Base-by-base conservation (phyloP, 1,139 yeast genomes). In the Geotrichum carabidarum region DNA sequence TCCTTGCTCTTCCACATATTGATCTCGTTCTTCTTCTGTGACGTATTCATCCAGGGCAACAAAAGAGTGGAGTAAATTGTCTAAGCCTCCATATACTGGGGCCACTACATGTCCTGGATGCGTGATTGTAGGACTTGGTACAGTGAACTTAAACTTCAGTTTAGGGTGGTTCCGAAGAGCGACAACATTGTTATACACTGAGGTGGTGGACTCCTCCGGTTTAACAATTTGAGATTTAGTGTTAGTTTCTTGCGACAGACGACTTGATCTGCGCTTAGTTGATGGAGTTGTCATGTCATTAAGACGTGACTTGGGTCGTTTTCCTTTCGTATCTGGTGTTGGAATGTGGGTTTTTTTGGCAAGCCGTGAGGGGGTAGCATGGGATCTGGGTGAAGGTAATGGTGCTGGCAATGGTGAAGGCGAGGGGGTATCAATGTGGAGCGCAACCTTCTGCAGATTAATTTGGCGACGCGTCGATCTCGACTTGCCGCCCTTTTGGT, bases 51-150 rank as follows among this genome's bases (percentile, higher is more conserved):
- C 96, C 53, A 75, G 80, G 62, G 74, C 79, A 67, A 75, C 74
- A 65, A 75, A 84, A 0, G 86, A 80, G 15, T 68, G 60, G 35
- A 84, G 69, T 57, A 76, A 79, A 0, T 68, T 73, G 6, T 70
- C 73, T 36, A 84, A 60, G 6, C 72, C 66, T 7, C 68, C 67
- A 11, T 48, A 56, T 12, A 44, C 22, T 3, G 60, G 57, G 6
- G 44, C 55, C 1, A 53, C 60, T 3, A 60, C 38, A 71, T 89
- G 95, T 4, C 81, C 77, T 1, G 97, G 97, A 65, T 89, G 91
- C 0, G 95, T 84, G 4, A 88, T 76, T 8, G 80, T 70, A 31
- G 84, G 85, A 9, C 77, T 76, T 0, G 89, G 86, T 5, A 81
- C 72, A 1, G 78, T 65, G 49, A 75, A 75, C 41, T 73, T 77